Evolutionary conservation across 2,329 filamentous ascomycete genomes (phyloP), one percentile per base, ranked within the genome.

Genomic region (Endocalyx cinctus): DNA sequence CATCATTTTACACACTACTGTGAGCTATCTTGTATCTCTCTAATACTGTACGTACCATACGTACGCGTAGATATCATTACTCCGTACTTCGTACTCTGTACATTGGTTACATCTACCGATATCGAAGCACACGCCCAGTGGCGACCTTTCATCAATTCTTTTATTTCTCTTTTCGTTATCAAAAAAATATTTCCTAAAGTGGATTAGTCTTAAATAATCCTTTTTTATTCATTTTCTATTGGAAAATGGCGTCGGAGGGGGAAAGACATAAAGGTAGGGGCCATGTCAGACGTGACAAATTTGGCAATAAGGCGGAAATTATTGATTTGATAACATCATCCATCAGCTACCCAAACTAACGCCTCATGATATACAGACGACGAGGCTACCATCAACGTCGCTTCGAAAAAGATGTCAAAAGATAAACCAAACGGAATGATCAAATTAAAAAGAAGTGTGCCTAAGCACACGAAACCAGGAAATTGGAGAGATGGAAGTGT

Each of bases 401-500:
- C 74, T 35, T 72, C 75, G 4, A 79, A 77, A 50, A 75, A 72
- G 42, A 62, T 66, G 35, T 43, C 51, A 31, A 71, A 71, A 46
- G 51, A 58, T 32, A 62, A 59, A 38, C 40, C 58, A 4, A 68
- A 66, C 27, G 72, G 69, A 23, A 58, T 61, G 5, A 69, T 82
- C 34, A 82, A 80, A 48, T 54, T 86, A 15, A 85, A 79, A 59
- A 82, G 77, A 47, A 58, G 69, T 2, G 60, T 69, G 1, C 77
- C 78, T 1, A 84, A 80, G 55, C 69, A 79, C 35, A 75, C 63
- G 35, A 79, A 82, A 47, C 74, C 79, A 5, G 82, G 82, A 16
- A 84, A 83, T 50, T 86, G 82, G 82, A 76, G 74, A 47, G 81
- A 84, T 47, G 74, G 72, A n/a, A 76, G 68, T 45, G 66, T 82